phyloP scores from a whole-genome alignment of 75 land plant genomes.

The Cryptomeria japonica region DNA sequence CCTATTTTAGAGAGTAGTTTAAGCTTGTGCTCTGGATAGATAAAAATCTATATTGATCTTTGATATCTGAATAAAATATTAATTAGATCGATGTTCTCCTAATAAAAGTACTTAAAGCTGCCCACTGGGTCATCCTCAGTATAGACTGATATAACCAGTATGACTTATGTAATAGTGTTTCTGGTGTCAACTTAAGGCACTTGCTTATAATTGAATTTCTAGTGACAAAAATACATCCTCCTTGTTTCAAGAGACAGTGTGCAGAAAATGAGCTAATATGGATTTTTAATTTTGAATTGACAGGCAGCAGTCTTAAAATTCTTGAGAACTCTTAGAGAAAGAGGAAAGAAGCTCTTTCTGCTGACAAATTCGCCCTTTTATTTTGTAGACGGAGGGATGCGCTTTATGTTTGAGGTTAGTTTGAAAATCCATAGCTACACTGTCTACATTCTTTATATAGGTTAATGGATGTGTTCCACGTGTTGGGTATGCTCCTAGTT shows the following conservation, averaged over 20 bases:
- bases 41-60: neutral
- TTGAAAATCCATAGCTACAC: neutral
- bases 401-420: conserved; percentile 79
- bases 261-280: conserved; percentile 5
- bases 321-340: conserved; percentile 66
- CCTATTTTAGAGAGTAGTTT: neutral
- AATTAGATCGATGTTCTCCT: neutral
- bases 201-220: neutral
- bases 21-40: neutral
- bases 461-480: conserved; percentile 86
- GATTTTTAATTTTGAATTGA: conserved; percentile 7
- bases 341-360: conserved; percentile 88
- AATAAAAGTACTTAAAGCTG: neutral
- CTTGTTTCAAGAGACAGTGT: neutral
- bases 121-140: neutral
- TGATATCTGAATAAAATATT: neutral
- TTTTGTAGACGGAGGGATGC: conserved; percentile 98
- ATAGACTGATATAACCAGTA: neutral
- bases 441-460: conserved; percentile 56
- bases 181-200: neutral
- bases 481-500: conserved; percentile 20
- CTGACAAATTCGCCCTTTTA: conserved; percentile 93
- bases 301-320: conserved; percentile 69
- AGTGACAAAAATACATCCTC: neutral
- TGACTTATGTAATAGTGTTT: neutral